Evolutionary conservation across 192 early-diverging fungal species (phyloP).

Genomic region (Haplosporangium gracile): DNA sequence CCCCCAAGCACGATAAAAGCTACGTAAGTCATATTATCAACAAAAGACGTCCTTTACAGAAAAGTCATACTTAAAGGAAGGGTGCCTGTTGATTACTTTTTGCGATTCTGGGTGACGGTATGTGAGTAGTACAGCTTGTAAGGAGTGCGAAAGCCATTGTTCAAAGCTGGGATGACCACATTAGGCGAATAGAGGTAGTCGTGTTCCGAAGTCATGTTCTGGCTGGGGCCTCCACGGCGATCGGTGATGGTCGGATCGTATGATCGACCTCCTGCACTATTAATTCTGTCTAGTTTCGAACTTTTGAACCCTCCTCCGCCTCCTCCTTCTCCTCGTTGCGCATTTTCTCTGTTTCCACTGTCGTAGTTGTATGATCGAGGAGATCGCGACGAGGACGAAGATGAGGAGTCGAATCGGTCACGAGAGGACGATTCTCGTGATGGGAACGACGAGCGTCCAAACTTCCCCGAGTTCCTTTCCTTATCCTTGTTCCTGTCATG

Average conservation of each 20-base stretch:
- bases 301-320: too few species aligned
- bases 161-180: slow-evolving; percentile 36
- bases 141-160: slow-evolving; percentile 21
- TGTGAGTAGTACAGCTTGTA: slow-evolving; percentile 30
- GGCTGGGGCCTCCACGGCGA: neutral
- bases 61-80: neutral
- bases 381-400: neutral
- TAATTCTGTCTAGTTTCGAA: neutral
- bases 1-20: neutral
- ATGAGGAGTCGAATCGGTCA: slow-evolving; percentile 1
- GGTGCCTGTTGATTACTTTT: slow-evolving; percentile 21
- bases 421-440: slow-evolving; percentile 1
- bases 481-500: neutral
- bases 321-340: neutral
- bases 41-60: neutral
- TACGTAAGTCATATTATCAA: neutral
- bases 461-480: slow-evolving; percentile 24
- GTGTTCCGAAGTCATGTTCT: slow-evolving; percentile 10
- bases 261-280: neutral
- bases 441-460: slow-evolving; percentile 25
- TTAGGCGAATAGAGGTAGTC: slow-evolving; percentile 54
- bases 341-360: neutral
- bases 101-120: slow-evolving; percentile 32
- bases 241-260: slow-evolving; percentile 12
- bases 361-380: neutral